These are phyloP conservation scores for Aspergillus sp. DNA, from an alignment of 2,329 filamentous ascomycete genomes.

Conservation along the genomic window DNA sequence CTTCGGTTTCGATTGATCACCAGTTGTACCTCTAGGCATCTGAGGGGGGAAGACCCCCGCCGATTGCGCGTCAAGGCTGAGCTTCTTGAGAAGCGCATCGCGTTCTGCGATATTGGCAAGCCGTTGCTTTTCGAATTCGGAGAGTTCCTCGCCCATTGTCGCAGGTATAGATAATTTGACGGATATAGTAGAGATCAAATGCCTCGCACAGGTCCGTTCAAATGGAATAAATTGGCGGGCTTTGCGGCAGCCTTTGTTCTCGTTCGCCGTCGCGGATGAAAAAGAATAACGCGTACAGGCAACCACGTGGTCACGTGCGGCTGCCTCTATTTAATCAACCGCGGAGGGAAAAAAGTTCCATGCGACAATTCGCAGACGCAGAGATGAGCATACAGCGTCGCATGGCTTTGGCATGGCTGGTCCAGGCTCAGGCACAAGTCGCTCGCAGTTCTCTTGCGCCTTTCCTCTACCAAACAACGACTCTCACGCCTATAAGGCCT, in stretches of 20 bases:
- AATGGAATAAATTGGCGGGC: neutral
- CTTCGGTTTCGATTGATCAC: slow-evolving; percentile 51
- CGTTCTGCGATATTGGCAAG: slow-evolving; percentile 86
- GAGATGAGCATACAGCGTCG: slow-evolving; percentile 26
- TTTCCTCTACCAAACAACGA: slow-evolving; percentile 72
- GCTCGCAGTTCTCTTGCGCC: slow-evolving; percentile 51
- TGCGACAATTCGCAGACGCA: neutral
- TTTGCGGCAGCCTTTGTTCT: neutral
- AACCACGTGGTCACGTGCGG: slow-evolving; percentile 25
- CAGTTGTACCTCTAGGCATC: slow-evolving; percentile 50
- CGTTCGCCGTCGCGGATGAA: neutral
- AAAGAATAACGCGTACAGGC: slow-evolving; percentile 16
- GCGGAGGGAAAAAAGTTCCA: neutral
- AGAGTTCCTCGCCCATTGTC: slow-evolving; percentile 55
- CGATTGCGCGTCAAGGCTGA: slow-evolving; percentile 66
- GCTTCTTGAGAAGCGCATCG: slow-evolving; percentile 75
- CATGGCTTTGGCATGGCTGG: slow-evolving; percentile 33
- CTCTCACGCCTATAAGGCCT: slow-evolving; percentile 42
- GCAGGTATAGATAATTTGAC: neutral
- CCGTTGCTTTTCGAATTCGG: slow-evolving; percentile 82
- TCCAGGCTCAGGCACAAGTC: slow-evolving; percentile 24
- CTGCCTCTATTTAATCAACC: neutral
- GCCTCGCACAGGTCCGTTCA: neutral
- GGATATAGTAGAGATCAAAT: neutral
- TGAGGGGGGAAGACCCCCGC: slow-evolving; percentile 65